Conservation (phyloP, 192 early-diverging fungal species). For the Linnemannia exigua region DNA sequence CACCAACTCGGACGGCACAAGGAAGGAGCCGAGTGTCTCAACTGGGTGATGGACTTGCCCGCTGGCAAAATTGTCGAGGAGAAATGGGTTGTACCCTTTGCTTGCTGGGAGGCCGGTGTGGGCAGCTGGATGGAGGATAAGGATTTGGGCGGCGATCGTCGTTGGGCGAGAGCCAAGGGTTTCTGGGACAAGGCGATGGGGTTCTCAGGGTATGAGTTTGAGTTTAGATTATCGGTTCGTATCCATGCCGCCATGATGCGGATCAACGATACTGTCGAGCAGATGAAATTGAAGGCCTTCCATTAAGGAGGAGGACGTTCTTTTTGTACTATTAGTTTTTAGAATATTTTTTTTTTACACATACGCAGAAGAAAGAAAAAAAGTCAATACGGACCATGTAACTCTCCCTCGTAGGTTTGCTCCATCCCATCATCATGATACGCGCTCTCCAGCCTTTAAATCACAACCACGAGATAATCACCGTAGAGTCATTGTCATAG, state of each 20-base stretch:
- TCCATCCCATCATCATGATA: too few species aligned
- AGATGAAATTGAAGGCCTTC: constrained; percentile 18
- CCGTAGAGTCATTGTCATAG: too few species aligned
- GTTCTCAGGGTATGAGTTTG: constrained; percentile 64
- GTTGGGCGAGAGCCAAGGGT: constrained; percentile 37
- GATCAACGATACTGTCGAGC: constrained; percentile 30
- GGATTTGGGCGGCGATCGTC: constrained; percentile 25
- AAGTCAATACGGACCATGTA: too few species aligned
- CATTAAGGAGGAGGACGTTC: not conserved
- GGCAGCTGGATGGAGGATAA: constrained; percentile 57
- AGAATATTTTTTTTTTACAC: too few species aligned
- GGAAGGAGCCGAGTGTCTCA: constrained; percentile 55
- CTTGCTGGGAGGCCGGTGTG: constrained; percentile 67
- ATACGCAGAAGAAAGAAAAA: too few species aligned
- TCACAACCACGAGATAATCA: too few species aligned
- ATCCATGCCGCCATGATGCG: constrained; percentile 54
- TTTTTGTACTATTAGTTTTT: constrained; percentile 11
- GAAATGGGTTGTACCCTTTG: constrained; percentile 66
- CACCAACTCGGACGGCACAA: constrained; percentile 57
- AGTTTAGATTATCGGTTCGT: constrained; percentile 58
- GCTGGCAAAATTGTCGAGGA: constrained; percentile 50
- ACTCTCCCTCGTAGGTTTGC: too few species aligned
- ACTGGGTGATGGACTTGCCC: constrained; percentile 64
- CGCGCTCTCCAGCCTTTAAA: too few species aligned
- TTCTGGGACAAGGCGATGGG: constrained; percentile 60